These are phyloP conservation scores for Myriosclerotinia scirpicola DNA, from an alignment of 2,329 filamentous ascomycete genomes.

Conservation along the genomic window DNA sequence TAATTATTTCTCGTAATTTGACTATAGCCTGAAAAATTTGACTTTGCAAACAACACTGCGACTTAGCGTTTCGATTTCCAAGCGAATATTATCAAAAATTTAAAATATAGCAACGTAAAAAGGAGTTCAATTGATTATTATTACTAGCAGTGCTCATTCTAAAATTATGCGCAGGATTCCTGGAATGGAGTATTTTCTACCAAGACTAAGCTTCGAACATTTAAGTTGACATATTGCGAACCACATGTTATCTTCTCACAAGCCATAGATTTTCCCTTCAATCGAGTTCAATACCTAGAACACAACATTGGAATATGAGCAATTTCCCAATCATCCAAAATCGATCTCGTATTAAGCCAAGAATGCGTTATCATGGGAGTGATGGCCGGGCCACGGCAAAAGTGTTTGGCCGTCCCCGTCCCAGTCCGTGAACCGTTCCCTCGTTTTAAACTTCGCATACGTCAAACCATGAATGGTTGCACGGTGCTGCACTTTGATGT, in stretches of 20 bases:
- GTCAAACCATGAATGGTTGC: too few species aligned
- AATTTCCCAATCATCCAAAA: neutral
- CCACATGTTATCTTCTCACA: neutral
- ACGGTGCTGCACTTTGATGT: too few species aligned
- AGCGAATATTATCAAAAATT: too few species aligned
- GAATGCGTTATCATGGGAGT: neutral
- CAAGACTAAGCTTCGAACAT: neutral
- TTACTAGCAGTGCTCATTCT: too few species aligned
- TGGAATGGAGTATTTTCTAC: too few species aligned
- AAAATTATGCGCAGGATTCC: too few species aligned
- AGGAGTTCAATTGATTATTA: too few species aligned
- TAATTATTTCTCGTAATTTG: neutral
- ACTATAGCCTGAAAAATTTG: neutral
- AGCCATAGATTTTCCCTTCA: neutral
- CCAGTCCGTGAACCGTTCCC: neutral
- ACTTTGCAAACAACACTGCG: too few species aligned
- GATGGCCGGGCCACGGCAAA: neutral
- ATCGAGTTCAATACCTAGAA: neutral
- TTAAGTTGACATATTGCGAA: neutral
- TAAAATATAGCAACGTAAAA: too few species aligned
- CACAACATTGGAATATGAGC: neutral
- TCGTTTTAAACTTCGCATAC: neutral
- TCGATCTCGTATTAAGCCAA: neutral
- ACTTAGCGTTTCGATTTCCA: too few species aligned
- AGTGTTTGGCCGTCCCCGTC: neutral